These are phyloP conservation scores for Trichophyton schoenleinii DNA, from an alignment of 2,329 filamentous ascomycete species.

Conservation along the genomic window DNA sequence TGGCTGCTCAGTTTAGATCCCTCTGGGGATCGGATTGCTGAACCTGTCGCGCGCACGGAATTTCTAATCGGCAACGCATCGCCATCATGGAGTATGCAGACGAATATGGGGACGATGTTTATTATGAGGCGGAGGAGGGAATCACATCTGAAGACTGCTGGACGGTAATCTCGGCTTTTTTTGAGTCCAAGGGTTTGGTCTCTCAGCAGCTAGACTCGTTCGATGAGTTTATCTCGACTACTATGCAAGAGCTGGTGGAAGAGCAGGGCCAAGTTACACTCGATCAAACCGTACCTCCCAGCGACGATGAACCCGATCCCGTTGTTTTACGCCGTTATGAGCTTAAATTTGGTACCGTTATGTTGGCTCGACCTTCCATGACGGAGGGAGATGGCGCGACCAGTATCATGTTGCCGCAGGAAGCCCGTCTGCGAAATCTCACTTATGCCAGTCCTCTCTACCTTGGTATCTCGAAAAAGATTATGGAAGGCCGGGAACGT, in stretches of 20 bases:
- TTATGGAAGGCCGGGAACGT: constrained; percentile 69
- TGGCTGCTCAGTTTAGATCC: constrained; percentile 2
- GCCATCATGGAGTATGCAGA: constrained; percentile 44
- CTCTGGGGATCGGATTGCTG: constrained; percentile 6
- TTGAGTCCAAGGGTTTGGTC: constrained; percentile 87
- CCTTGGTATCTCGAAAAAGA: constrained; percentile 73
- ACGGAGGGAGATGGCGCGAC: constrained; percentile 87
- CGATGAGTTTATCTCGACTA: constrained; percentile 89
- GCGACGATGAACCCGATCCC: constrained; percentile 57
- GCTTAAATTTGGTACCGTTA: constrained; percentile 83
- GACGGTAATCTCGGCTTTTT: constrained; percentile 94
- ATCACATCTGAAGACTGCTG: constrained; percentile 98
- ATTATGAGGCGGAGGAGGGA: constrained; percentile 53
- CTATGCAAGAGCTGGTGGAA: constrained; percentile 85
- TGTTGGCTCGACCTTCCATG: constrained; percentile 78
- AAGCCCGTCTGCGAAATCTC: constrained; percentile 86
- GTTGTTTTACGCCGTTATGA: constrained; percentile 86
- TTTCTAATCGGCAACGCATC: neutral
- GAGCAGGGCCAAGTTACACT: constrained; percentile 87
- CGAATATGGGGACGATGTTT: constrained; percentile 57
- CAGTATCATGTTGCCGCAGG: constrained; percentile 76
- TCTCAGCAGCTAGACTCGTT: constrained; percentile 98
- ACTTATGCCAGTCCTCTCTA: constrained; percentile 91
- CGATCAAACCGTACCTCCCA: constrained; percentile 75
- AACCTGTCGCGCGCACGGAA: constrained; percentile 5